Conservation (phyloP, 1,284 basidiomycete species). For the Sporisorium scitamineum region DNA sequence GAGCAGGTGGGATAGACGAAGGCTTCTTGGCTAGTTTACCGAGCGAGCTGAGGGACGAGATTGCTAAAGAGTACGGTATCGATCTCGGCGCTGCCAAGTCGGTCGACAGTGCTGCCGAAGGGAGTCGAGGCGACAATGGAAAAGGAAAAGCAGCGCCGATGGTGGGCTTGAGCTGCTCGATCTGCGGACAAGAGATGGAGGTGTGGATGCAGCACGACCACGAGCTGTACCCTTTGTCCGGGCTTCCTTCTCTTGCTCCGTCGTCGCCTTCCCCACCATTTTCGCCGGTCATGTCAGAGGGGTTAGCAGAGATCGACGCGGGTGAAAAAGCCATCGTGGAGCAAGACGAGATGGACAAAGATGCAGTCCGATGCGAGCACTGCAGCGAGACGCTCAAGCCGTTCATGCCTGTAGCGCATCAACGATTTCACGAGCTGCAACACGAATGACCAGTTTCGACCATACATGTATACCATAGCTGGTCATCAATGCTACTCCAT, state of each 20-base stretch:
- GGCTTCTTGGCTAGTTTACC: conserved; percentile 45
- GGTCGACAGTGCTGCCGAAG: not conserved
- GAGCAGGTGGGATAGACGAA: conserved; percentile 30
- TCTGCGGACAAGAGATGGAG: conserved; percentile 43
- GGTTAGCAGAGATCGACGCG: too few species aligned
- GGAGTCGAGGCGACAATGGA: conserved; percentile 2
- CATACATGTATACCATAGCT: not conserved
- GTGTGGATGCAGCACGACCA: conserved; percentile 65
- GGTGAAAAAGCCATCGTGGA: not conserved
- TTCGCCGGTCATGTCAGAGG: not conserved
- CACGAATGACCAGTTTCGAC: not conserved
- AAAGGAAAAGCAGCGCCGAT: conserved; percentile 1
- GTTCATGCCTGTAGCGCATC: conserved; percentile 31
- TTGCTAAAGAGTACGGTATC: conserved; percentile 52
- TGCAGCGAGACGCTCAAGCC: conserved; percentile 19
- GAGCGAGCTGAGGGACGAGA: conserved; percentile 47
- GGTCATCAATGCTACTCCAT: too few species aligned
- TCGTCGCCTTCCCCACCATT: not conserved
- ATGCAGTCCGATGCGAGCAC: conserved; percentile 11
- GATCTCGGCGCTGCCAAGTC: not conserved
- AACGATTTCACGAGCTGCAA: conserved; percentile 30
- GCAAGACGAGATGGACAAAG: not conserved
- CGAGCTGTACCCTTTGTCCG: conserved; percentile 42
- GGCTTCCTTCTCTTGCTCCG: conserved; percentile 21
- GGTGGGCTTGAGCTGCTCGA: conserved; percentile 12